A percentile compares a stretch with the other conserved stretches of the same genome.
phyloP scores from a whole-genome alignment of 1,284 basidiomycete species.

The Apiotrichum gamsii region DNA sequence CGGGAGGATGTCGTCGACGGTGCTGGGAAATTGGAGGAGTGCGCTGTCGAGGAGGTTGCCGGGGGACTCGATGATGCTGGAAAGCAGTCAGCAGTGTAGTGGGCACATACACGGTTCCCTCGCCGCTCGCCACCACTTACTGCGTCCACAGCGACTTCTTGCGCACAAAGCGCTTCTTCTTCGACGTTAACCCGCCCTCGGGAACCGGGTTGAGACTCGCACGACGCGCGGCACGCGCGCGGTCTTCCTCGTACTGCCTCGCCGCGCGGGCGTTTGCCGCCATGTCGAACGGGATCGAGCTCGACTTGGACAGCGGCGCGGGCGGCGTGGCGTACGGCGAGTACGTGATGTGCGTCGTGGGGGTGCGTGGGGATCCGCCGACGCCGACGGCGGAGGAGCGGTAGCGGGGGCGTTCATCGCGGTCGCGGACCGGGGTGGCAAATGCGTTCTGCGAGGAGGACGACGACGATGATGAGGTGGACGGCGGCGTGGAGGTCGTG shows the following conservation, averaged over 20 bases:
- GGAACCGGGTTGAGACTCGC: background rate
- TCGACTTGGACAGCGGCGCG: conserved; percentile 25
- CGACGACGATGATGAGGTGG: background rate
- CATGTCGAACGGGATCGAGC: conserved; percentile 41
- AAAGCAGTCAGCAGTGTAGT: too few species aligned
- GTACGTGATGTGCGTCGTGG: conserved; percentile 12
- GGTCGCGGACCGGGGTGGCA: conserved; percentile 4
- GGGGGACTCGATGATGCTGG: conserved; percentile 25
- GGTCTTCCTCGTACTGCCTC: conserved; percentile 18
- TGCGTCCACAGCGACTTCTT: conserved; percentile 30
- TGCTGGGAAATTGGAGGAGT: conserved; percentile 23
- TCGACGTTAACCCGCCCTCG: background rate
- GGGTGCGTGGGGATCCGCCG: conserved; percentile 11
- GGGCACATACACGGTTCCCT: too few species aligned
- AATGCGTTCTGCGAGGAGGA: conserved; percentile 5
- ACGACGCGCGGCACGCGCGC: background rate
- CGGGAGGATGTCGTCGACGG: conserved; percentile 32
- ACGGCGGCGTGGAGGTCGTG: background rate
- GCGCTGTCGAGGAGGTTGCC: conserved; percentile 24
- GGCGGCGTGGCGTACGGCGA: conserved; percentile 40
- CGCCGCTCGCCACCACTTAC: too few species aligned
- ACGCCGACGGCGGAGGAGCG: background rate
- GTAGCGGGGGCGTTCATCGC: background rate
- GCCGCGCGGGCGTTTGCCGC: conserved; percentile 30
- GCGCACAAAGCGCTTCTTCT: conserved; percentile 33